phyloP scores from a whole-genome alignment of 345 rosid species.

The Euphorbia pulcherrima region DNA sequence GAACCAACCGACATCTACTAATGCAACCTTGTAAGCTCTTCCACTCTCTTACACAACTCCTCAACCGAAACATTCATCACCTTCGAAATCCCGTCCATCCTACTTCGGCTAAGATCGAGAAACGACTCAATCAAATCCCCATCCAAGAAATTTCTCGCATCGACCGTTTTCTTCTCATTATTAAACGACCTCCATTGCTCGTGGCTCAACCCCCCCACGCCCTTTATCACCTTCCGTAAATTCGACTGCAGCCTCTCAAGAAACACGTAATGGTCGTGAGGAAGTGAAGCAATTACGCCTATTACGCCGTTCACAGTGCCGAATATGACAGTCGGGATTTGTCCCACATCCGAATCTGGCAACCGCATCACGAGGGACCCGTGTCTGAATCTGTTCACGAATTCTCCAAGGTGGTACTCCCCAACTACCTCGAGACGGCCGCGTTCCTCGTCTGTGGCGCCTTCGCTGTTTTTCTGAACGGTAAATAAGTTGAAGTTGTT shows the following conservation, averaged over 20 bases:
- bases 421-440: constrained; percentile 85
- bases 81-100: constrained; percentile 82
- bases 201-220: constrained; percentile 90
- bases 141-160: constrained; percentile 75
- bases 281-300: constrained; percentile 88
- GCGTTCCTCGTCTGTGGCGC: constrained; percentile 79
- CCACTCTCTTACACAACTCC: constrained; percentile 81
- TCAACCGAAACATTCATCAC: constrained; percentile 62
- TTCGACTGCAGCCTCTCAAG: constrained; percentile 75
- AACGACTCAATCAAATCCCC: constrained; percentile 85
- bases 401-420: constrained; percentile 90
- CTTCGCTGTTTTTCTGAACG: constrained; percentile 83
- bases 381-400: constrained; percentile 80
- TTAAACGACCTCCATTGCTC: constrained; percentile 94
- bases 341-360: constrained; percentile 86
- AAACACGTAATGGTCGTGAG: constrained; percentile 66
- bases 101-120: constrained; percentile 59
- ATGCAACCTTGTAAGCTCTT: constrained; percentile 84
- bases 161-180: constrained; percentile 75
- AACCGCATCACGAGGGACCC: constrained; percentile 91
- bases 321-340: constrained; percentile 80
- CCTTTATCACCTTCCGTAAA: constrained; percentile 80
- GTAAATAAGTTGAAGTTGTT: constrained; percentile 76
- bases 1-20: constrained; percentile 22
- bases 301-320: constrained; percentile 85